A percentile compares a stretch with the other conserved stretches of the same genome.
phyloP scores from a whole-genome alignment of 768 basidiomycete species.

The Gloeostereum incarnatum region DNA sequence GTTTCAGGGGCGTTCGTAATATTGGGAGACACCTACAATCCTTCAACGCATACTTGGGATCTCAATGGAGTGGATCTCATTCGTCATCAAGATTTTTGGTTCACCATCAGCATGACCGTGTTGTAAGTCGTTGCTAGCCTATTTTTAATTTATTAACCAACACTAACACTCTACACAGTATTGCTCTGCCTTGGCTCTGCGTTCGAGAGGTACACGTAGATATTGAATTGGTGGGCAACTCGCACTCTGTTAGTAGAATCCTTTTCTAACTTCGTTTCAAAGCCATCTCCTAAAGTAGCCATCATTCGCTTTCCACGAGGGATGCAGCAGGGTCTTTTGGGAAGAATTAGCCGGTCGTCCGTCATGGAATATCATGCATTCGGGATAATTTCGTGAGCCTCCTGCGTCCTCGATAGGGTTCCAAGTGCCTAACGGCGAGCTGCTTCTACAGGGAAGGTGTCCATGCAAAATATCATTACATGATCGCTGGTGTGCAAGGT shows the following conservation, averaged over 20 bases:
- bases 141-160: background rate
- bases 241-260: background rate
- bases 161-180: conserved; percentile 24
- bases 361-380: conserved; percentile 82
- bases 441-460: conserved; percentile 60
- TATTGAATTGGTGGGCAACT: conserved; percentile 57
- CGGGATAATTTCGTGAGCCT: conserved; percentile 61
- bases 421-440: background rate
- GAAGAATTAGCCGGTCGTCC: conserved; percentile 61
- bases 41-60: conserved; percentile 46
- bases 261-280: conserved; percentile 6
- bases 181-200: conserved; percentile 68
- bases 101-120: conserved; percentile 59
- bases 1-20: conserved; percentile 54
- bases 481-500: conserved; percentile 76
- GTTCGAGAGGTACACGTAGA: conserved; percentile 66
- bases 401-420: conserved; percentile 4
- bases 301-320: conserved; percentile 73
- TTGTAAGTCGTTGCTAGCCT: conserved; percentile 35
- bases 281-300: conserved; percentile 77
- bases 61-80: conserved; percentile 43
- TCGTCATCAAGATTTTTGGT: conserved; percentile 73
- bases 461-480: conserved; percentile 69
- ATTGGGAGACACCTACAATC: conserved; percentile 54
- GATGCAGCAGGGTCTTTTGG: conserved; percentile 77